Evolutionary conservation across 768 basidiomycete species (phyloP), one percentile per base, ranked within the genome.

Genomic region (Lenzites betulinus): DNA sequence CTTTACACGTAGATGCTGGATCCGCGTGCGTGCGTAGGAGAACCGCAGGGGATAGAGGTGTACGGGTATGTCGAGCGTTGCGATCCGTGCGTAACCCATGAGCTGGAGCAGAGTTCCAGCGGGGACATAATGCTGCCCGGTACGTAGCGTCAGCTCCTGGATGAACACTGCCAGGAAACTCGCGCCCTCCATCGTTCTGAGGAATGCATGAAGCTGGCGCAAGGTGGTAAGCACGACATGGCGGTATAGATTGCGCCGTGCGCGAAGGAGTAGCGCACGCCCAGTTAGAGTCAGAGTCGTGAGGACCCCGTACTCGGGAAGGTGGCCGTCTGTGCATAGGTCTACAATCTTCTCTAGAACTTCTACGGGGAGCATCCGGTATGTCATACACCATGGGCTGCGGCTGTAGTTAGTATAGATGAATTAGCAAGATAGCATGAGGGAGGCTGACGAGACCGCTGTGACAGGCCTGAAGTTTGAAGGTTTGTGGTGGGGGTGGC

Each of bases 301-400:
- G 8, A 61, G 54, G 5, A 42, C 51, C 1, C 18, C 2, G 26
- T 61, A 56, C 25, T 35, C 46, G 1, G 50, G 48, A 2, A 26
- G 20, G 7, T 22, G 22, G 3, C 33, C 23, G 13, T 39, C 42
- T 8, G 33, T 25, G 35, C 36, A 50, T n/a, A n/a, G 16, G 50
- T 61, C 60, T n/a, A 56, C 30, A 35, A 61, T 20, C 2, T 15
- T 9, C 22, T 61, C 60, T 3, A 38, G 9, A 25, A 61, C 13
- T 20, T 61, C 60, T 30, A 38, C 7, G 9, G 59, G 59, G 12
- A 55, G 2, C 51, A 7, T 18, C 42, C 42, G 22, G 28, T 12
- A 20, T 35, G 28, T 46, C 28, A 54, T 15, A n/a, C 16, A 12
- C 13, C 42, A 35, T 49, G 47, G 30, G 11, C 30, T 11, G 30